Base-by-base conservation (phyloP, 352 stramenopile genomes). In the Pythium sukuiense region DNA sequence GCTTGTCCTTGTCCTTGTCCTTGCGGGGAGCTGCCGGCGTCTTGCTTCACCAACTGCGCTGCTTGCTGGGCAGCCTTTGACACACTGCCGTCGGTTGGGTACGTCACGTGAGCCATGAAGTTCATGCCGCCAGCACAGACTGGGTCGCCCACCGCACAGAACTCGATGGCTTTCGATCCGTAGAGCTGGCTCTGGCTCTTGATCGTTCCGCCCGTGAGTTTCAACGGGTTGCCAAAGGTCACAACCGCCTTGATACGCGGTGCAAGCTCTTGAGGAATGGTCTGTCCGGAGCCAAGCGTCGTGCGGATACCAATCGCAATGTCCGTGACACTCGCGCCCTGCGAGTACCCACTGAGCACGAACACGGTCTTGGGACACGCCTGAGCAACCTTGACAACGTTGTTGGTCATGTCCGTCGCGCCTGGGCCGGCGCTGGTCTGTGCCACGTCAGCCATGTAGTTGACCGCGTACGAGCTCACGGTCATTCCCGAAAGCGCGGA, bases 401-500 rank as follows among this genome's bases (percentile, higher is more conserved):
- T 59, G 49, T 70, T 73, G 48, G 65, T 72, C 70, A 80, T 72
- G 37, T 70, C 73, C 12, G 62, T 77, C 29, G 70, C 70, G 7
- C 64, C 66, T 8, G 72, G 59, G 0, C 69, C 59, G 6, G 60
- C 67, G n/a, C 61, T 77, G 2, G 61, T 68, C 18, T 73, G 63
- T 2, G 66, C 56, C 6, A 63, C 30, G 0, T 61, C 65, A 1
- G 73, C 70, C 29, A 59, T 24, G 52, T 79, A 79, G 32, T 35
- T 53, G 32, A 75, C 69, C 0, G 69, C 73, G 55, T 79, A 75
- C 16, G 69, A 77, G 29, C 67, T 73, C 33, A 74, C 62, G 48
- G 53, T 74, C 61, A 69, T 74, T 33, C 67, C 63, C 16, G 16
- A 52, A n/a, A 75, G 48, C 14, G 58, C 53, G 14, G 26, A 56